Base-by-base conservation (phyloP, 345 rosid genomes). In the Populus euphratica region DNA sequence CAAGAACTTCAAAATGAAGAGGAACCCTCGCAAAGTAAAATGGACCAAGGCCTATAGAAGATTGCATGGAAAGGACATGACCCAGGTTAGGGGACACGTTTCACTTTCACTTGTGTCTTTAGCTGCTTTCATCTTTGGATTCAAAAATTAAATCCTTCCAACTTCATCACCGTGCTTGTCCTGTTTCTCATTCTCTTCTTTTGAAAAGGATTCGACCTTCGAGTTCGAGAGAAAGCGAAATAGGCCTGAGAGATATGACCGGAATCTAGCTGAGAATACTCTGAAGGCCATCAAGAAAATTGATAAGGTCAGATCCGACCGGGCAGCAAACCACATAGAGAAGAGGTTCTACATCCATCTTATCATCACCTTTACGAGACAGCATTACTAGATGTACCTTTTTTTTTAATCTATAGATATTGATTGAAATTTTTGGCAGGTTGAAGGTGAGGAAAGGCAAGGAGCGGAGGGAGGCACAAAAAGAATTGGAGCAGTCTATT, bases 1-100 rank as follows among this genome's bases (percentile, higher is more conserved):
- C 81, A 94, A 94, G 83, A 94, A 94, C 80, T 91, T 94, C 76
- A 96, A 96, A 85, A 96, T 94, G 99, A 96, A 96, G 92, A 94
- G 98, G 78, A 96, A 94, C 79, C 99, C 98, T 8, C 91, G 97
- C 56, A 94, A 96, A 77, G 95, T 96, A 10, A 94, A 94, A 77
- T 96, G 98, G 98, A 94, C 98, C 69, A 96, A 96, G 90, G 97
- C 95, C 74, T 92, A 85, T 63, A 87, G 98, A 86, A 86, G 89
- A 4, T 72, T 91, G 73, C 93, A 88, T 8, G 96, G 97, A 23
- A 96, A 96, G 82, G 98, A 96, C 82, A 94, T 96, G 98, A 94
- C 99, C 61, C 90, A 91, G 93, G 98, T 96, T 63, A 41, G 52
- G 49, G 10, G n/a, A 4, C 64, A 33, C 63, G 27, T 73, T 43